Evolutionary conservation across 139 green algal genomes (phyloP), one percentile per base, ranked within the genome.

Genomic region (Chlamydomonas sphaeroides): DNA sequence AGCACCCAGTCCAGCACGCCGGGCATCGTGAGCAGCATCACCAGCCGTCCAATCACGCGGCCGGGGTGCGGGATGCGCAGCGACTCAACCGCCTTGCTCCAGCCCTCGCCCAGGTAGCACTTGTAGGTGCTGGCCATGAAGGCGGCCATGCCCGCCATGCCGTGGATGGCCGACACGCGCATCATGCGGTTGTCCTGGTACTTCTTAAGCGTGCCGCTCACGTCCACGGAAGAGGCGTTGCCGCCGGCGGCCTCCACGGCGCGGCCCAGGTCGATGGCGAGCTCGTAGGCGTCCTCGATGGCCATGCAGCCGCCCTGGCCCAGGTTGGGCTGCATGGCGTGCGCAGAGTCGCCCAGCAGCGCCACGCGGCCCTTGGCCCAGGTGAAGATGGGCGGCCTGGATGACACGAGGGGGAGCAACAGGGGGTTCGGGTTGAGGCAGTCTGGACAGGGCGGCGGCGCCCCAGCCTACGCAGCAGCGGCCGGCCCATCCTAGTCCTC

Each of bases 241-340:
- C 63, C 41, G 7, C 33, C 17, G n/a, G 53, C 81, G 18, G 78
- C n/a, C 20, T 79, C 65, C 42, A 90, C 73, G 17, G 87, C 84
- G 10, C 87, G 41, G 25, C 57, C 84, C 20, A 97, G 78, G 77
- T 93, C 88, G 25, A 85, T 66, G 3, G 87, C 89, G 45, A 98
- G 89, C 85, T 96, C 89, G 87, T 93, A 96, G 2, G 90, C 94
- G 65, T 98, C 95, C 87, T 98, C 95, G 62, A 98, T 98, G 25
- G 95, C 95, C 95, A 98, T 98, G 91, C 97, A 98, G 23, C 95
- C 95, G 30, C 97, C 84, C 85, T 99, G 97, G 6, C 97, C 97
- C 84, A 99, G 90, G 91, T 99, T 99, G 79, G 97, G 97, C 93
- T 98, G 97, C 96, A 99, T 98, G 21, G 97, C 96, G 80, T 99